These are phyloP conservation scores for Cadophora luteo-olivacea DNA, from an alignment of 2,329 filamentous ascomycete genomes.

Conservation along the genomic window DNA sequence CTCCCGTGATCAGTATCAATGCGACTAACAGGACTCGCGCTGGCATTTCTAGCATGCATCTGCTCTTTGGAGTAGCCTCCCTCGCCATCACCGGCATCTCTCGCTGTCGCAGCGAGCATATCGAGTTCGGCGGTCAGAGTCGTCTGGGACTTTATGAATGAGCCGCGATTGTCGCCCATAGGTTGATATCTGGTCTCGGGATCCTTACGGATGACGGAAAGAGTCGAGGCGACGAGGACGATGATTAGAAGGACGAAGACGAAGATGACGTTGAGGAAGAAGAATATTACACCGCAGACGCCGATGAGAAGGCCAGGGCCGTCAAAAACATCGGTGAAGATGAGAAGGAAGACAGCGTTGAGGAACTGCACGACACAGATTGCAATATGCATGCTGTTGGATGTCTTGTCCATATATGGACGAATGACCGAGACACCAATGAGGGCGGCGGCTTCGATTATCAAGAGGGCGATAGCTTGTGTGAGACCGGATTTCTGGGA, in stretches of 20 bases:
- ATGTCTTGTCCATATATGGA: slow-evolving; percentile 99
- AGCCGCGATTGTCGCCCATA: slow-evolving; percentile 94
- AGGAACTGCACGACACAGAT: slow-evolving; percentile 91
- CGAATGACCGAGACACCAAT: slow-evolving; percentile 80
- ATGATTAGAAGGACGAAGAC: slow-evolving; percentile 83
- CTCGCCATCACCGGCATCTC: slow-evolving; percentile 60
- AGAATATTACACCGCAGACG: slow-evolving; percentile 88
- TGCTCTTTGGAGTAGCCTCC: slow-evolving; percentile 14
- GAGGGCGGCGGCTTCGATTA: slow-evolving; percentile 81
- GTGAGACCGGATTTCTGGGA: slow-evolving; percentile 72
- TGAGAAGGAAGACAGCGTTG: slow-evolving; percentile 85
- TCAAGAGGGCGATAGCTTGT: slow-evolving; percentile 82
- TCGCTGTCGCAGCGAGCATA: slow-evolving; percentile 85
- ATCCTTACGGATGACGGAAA: slow-evolving; percentile 89
- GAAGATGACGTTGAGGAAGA: slow-evolving; percentile 85
- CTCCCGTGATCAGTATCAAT: slow-evolving; percentile 1
- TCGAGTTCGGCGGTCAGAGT: slow-evolving; percentile 89
- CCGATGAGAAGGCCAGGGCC: slow-evolving; percentile 84
- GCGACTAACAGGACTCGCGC: slow-evolving; percentile 4
- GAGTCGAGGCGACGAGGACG: slow-evolving; percentile 76
- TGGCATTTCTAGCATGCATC: background rate
- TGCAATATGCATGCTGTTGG: slow-evolving; percentile 93
- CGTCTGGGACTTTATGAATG: slow-evolving; percentile 96
- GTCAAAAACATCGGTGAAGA: slow-evolving; percentile 88
- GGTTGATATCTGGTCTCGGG: slow-evolving; percentile 94